Base-by-base conservation (phyloP, 768 basidiomycete species). In the Lactarius pseudohatsudake region DNA sequence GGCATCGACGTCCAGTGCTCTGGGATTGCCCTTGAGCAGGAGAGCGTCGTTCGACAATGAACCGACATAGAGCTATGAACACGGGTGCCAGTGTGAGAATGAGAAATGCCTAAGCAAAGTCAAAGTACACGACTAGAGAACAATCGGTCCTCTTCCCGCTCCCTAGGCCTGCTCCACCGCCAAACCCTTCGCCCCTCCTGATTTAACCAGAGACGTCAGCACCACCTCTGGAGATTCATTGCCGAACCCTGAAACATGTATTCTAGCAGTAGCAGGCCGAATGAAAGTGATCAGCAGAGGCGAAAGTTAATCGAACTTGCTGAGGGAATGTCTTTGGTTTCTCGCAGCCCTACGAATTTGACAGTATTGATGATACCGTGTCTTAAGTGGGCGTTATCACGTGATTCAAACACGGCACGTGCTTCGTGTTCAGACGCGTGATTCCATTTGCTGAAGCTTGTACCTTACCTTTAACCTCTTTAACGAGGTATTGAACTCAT, bases 1-100 rank as follows among this genome's bases (percentile, higher is more conserved):
- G 47, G 81, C 78, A 18, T 86, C 86, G 64, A 95, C 90, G 1
- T 84, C 78, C 20, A 92, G 80, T 6, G 85, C 74, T 64, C 84
- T 86, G 63, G 82, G 84, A 55, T 86, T 84, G 61, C 84, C 86
- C 61, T 85, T 85, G 4, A 87, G 75, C 1, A 34, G 34, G 86
- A 80, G 13, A 97, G 75, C 72, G 95, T 18, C 94, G 84, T 57
- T 86, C 9, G 34, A 34, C 8, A 34, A 34, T 34, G 34, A 34
- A 34, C 34, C 77, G 1, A 82, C 72, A 64, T 86, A 82, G 69
- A 96, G 85, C 94, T 97, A 13, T 61, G n/a, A 16, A 5, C 22
- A 40, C 32, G 50, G 6, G 32, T 32, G 32, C 32, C 32, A 50
- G 30, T 43, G 36, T 65, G 15, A 70, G 15, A 70, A 26, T 18